A percentile compares a stretch with the other conserved stretches of the same genome.
Evolutionary conservation across 257 asterid species (phyloP).

Genomic region (Ehretia macrophylla): DNA sequence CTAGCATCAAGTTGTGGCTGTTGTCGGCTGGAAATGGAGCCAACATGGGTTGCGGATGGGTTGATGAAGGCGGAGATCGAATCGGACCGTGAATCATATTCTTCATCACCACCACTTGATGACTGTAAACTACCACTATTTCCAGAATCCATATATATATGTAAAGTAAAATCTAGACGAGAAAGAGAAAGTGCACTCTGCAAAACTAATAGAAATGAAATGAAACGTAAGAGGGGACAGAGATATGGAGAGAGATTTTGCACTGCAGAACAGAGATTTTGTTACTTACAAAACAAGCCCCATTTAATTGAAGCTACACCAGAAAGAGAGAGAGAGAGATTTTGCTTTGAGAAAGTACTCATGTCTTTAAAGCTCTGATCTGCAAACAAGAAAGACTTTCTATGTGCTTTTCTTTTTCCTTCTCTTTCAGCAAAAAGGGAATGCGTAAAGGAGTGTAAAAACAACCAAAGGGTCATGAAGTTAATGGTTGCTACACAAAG

Average conservation of each 20-base stretch:
- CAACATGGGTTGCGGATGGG: conserved; percentile 11
- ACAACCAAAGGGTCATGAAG: conserved; percentile 12
- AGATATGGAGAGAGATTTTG: conserved; percentile 36
- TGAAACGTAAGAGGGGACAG: no score
- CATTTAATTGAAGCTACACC: conserved; percentile 17
- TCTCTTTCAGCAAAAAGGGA: no score
- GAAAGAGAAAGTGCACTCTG: no score
- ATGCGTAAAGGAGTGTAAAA: conserved; percentile 9
- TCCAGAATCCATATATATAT: conserved; percentile 57
- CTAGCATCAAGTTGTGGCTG: not conserved
- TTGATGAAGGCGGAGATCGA: conserved; percentile 28
- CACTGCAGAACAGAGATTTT: no score
- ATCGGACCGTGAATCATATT: conserved; percentile 61
- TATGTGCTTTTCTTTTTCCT: not conserved
- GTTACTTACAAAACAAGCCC: conserved; percentile 12
- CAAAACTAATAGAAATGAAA: no score
- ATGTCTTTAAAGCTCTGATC: conserved; percentile 39
- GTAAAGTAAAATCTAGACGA: conserved; percentile 10
- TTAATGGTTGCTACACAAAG: conserved; percentile 14
- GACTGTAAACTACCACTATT: conserved; percentile 70
- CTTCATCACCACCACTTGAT: conserved; percentile 64
- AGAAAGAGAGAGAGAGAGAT: conserved; percentile 17
- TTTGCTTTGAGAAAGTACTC: conserved; percentile 29
- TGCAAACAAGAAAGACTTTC: conserved; percentile 20
- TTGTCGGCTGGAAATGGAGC: conserved; percentile 18